Evolutionary conservation across 768 basidiomycete genomes (phyloP).

Genomic region (Mycena albidolilacea): DNA sequence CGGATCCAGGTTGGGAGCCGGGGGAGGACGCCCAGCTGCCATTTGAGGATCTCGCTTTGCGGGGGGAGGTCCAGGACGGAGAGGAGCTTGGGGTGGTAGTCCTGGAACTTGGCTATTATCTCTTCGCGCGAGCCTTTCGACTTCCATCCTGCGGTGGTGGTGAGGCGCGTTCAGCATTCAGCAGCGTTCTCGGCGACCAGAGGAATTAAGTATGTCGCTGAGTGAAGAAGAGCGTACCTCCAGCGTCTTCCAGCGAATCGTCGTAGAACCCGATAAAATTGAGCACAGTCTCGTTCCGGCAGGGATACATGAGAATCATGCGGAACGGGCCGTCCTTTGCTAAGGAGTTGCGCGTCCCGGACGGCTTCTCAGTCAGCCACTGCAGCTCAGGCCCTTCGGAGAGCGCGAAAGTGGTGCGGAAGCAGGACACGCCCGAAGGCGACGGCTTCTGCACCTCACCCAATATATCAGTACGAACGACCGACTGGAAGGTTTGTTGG

Average conservation of each 20-base stretch:
- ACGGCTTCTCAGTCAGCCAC: conserved; percentile 1
- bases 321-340: neutral
- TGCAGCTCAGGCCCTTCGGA: neutral
- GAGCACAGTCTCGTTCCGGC: conserved; percentile 13
- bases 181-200: neutral
- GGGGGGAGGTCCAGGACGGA: neutral
- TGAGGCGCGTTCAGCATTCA: neutral
- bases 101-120: conserved; percentile 4
- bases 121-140: neutral
- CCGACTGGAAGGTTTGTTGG: conserved; percentile 9
- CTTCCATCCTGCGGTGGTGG: neutral
- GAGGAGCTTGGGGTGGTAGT: conserved; percentile 16
- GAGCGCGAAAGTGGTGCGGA: conserved; percentile 9
- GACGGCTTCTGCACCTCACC: neutral
- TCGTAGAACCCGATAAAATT: conserved; percentile 6
- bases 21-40: conserved; percentile 24
- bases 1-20: conserved; percentile 26
- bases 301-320: conserved; percentile 12
- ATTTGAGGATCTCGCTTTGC: conserved; percentile 11
- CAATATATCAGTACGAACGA: conserved; percentile 9
- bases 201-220: neutral
- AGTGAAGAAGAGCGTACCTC: neutral
- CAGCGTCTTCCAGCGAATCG: conserved; percentile 2
- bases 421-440: conserved; percentile 5
- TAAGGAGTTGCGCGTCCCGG: neutral